Evolutionary conservation across 495 filamentous ascomycete species (phyloP).

Genomic region (Penicillium arizonense): DNA sequence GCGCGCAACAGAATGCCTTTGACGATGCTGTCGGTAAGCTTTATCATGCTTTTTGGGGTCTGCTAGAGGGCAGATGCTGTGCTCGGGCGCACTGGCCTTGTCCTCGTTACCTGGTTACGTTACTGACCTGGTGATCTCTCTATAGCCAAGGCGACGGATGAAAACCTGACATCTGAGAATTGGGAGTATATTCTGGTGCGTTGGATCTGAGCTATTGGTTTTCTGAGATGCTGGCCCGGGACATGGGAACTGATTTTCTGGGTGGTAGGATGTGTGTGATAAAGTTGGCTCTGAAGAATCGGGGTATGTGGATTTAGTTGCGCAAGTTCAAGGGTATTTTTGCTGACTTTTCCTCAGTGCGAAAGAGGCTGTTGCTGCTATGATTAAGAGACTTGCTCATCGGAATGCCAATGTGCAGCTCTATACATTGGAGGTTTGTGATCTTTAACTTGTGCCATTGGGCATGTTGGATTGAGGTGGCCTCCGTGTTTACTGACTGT

Average conservation of each 20-base stretch:
- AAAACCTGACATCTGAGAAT: constrained; percentile 96
- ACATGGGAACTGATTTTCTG: constrained; percentile 1
- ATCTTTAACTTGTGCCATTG: background rate
- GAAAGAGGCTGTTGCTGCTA: constrained; percentile 87
- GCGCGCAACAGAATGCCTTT: constrained; percentile 74
- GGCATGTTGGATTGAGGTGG: background rate
- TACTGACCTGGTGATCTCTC: constrained; percentile 22
- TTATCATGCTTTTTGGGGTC: background rate
- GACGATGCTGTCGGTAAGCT: constrained; percentile 77
- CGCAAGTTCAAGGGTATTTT: background rate
- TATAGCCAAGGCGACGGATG: constrained; percentile 94
- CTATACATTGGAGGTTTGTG: constrained; percentile 86
- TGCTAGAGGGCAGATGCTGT: background rate
- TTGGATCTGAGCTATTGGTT: background rate
- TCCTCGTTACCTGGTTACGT: background rate
- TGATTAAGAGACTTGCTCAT: constrained; percentile 96
- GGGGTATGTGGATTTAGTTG: constrained; percentile 47
- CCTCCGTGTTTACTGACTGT: background rate
- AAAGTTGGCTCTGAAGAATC: constrained; percentile 68
- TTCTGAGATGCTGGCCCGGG: background rate
- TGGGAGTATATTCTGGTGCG: constrained; percentile 93
- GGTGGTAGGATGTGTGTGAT: constrained; percentile 82
- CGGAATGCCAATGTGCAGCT: constrained; percentile 99
- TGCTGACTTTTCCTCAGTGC: constrained; percentile 47
- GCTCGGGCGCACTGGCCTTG: background rate